A percentile compares a stretch with the other conserved stretches of the same genome.
Evolutionary conservation across 1,284 basidiomycete genomes (phyloP).

Genomic region (Tranzscheliella williamsii): DNA sequence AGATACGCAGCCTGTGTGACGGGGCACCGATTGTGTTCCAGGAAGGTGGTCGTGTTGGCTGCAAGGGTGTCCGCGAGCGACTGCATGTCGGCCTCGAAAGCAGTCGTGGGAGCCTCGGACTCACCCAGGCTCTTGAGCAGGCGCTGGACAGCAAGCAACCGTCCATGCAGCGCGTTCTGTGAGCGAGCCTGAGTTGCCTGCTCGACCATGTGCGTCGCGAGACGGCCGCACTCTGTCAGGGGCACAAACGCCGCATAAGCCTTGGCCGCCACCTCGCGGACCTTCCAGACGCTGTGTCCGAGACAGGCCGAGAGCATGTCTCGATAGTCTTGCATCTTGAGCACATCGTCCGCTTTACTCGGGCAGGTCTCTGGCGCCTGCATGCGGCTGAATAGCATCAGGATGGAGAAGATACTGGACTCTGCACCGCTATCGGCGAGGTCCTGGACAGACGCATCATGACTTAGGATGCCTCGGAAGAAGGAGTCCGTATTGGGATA

Average conservation of each 20-base stretch:
- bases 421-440: conserved; percentile 13
- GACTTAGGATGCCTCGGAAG: conserved; percentile 15
- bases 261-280: conserved; percentile 40
- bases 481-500: conserved; percentile 31
- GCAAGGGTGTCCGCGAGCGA: conserved; percentile 2
- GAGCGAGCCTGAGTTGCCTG: neutral
- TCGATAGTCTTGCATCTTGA: conserved; percentile 6
- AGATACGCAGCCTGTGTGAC: conserved; percentile 43
- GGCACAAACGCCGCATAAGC: conserved; percentile 36
- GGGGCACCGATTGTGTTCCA: conserved; percentile 32
- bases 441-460: neutral
- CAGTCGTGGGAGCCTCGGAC: conserved; percentile 6
- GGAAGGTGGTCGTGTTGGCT: conserved; percentile 13
- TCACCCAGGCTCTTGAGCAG: conserved; percentile 26
- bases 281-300: conserved; percentile 41
- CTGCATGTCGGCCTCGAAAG: conserved; percentile 4
- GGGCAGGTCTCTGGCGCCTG: conserved; percentile 33
- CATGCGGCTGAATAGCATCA: conserved; percentile 48
- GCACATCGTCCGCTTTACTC: conserved; percentile 5
- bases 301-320: conserved; percentile 9
- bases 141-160: conserved; percentile 28
- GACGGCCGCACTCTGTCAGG: conserved; percentile 1
- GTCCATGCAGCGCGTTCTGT: conserved; percentile 24
- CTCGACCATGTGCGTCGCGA: conserved; percentile 3
- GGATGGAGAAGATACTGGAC: conserved; percentile 46